Evolutionary conservation across 2,329 filamentous ascomycete species (phyloP), one percentile per base, ranked within the genome.

Genomic region (Drechslerella coelobrocha): DNA sequence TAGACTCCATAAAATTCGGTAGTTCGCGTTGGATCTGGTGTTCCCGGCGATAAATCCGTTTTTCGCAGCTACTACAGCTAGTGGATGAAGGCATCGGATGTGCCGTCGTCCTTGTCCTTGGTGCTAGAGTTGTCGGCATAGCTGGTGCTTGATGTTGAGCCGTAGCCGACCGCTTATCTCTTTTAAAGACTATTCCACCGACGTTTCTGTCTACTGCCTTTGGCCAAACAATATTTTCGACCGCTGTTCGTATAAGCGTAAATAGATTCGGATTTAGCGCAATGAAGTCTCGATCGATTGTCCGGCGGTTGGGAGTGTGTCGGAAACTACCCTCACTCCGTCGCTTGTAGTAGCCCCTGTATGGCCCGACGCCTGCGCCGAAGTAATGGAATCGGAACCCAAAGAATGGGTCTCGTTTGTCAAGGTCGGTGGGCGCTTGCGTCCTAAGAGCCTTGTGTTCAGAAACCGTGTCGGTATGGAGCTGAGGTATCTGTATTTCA

Each of bases 401-500:
- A 31, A 69, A 69, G 65, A 69, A 69, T 2, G 65, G 65, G 2
- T 39, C 19, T 2, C 57, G 57, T 12, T 26, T 55, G 6, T n/a
- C 1, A 19, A 23, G 4, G 17, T 21, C 21, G 39, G 27, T 34
- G 26, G 37, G 31, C 2, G 7, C 34, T 14, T 29, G 39, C 12
- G 43, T 26, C 10, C 43, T 26, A 19, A 12, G 23, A 23, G 23
- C 14, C 21, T 10, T 23, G 10, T 14, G 24, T 3, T 29, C 24
- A 27, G 19, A 19, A 4, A 29, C 21, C 3, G 23, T 2, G 23
- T 12, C 7, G 23, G 47, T 12, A 23, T 7, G 24, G 47, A 27
- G 3, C 14, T 19, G 2, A 27, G 52, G 12, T 57, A 39, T 19
- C 19, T 55, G 17, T 50, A 45, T 41, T 41, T 41, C 9, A 12